Base-by-base conservation (phyloP, 2,329 filamentous ascomycete genomes). In the Xylaria sp. region DNA sequence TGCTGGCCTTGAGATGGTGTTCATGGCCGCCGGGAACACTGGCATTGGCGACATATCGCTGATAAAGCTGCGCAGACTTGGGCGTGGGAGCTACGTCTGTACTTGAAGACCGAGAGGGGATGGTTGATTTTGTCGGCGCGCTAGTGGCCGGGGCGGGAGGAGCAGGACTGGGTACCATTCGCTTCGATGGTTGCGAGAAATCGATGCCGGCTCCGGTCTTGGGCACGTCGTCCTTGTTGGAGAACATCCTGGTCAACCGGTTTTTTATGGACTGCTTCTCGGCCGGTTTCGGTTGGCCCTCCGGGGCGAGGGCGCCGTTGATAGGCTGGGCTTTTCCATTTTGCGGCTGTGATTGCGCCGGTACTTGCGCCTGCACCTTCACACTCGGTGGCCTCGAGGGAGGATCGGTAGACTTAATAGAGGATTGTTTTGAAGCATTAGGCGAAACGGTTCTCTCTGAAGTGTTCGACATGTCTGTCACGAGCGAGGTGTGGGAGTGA, bases 1-100 rank as follows among this genome's bases (percentile, higher is more conserved):
- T 93, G 69, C 93, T 92, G 69, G 93, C 94, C 82, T 93, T 96
- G 71, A 99, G 89, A 75, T 93, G 89, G 79, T 99, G 96, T 75
- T 92, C 90, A 77, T 99, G 96, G 42, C 89, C 87, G 71, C 93
- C 92, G 70, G 91, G 83, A 6, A 82, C 79, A 5, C 86, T 84
- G 24, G 82, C 72, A 64, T 84, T 83, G 51, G 82, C 59, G 32
- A 85, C 80, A 76, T 88, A 90, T 72, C 88, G 86, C 70, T 85
- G 82, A 3, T 70, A 65, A 9, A 71, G 55, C 42, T 71, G 73
- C 42, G 77, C 74, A 32, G 77, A 77, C 60, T 78, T 81, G n/a
- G 76, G 19, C 11, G 72, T 57, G n/a, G 61, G 63, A 9, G 68
- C 53, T 14, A 68, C 64, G 17, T 75, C 74, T 45, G 68, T 67